Evolutionary conservation across 768 basidiomycete species (phyloP), one percentile per base, ranked within the genome.

Genomic region (Lentinula detonsa): DNA sequence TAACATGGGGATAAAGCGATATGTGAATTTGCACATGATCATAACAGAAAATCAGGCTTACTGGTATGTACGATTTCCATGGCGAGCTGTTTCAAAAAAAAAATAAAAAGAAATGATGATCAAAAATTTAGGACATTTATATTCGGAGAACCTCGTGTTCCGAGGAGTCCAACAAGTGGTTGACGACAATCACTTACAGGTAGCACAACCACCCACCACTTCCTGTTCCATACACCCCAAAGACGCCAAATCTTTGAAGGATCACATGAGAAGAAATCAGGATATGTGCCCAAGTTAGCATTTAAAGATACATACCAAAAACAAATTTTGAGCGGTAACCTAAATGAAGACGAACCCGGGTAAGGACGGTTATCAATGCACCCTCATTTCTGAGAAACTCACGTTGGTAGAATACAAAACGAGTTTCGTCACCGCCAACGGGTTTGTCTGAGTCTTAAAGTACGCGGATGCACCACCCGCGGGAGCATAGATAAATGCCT

Each of bases 251-350:
- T 60, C 59, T 60, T 16, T 23, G 21, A 48, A 23, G 8, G 3
- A 48, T 39, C 37, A 39, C 37, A 39, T 28, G 3, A 28, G n/a
- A 15, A 28, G 8, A 23, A 48, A 48, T 48, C 21, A 48, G 21
- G 18, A 9, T 9, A 8, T 9, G 9, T 23, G 16, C 18, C 21
- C 3, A 23, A 23, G 8, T n/a, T 13, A 10, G 21, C 18, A 21
- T 4, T 10, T 5, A 39, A 5, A 15, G 23, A 60, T 6, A 18
- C 33, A 13, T 52, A 60, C 59, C 16, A 60, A 40, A 21, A 60
- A 50, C 31, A 60, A 40, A 39, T 60, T 51, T 52, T 60, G 59
- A 5, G 59, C 49, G n/a, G 48, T 40, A 0, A 60, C 59, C 59
- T 60, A 52, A 28, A 11, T 9, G 31, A 8, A 10, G 18, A 31